Base-by-base conservation (phyloP, 805 yeast genomes). In the Myxozyma neotropica region DNA sequence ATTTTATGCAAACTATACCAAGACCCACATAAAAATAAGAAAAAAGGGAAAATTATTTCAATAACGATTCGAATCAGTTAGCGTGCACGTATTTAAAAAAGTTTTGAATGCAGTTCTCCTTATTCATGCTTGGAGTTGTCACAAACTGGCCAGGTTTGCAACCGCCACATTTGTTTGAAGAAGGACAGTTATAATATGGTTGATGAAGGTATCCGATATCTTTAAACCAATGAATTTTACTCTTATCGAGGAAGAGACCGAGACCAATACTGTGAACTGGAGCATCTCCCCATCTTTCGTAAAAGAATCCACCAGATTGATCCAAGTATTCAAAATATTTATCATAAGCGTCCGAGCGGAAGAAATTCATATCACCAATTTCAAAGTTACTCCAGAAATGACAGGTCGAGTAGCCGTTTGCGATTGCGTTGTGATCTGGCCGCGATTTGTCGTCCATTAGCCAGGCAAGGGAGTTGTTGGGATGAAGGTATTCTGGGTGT, bases 241-340 rank as follows among this genome's bases (percentile, higher is more conserved):
- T 42, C 33, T 82, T 85, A 67, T 87, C 90, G 6, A 86, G 88
- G 70, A 90, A 88, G 39, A 90, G 71, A 0, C 84, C 86, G 36
- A 89, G 73, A 0, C 93, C 96, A 45, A 90, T 69, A 2, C 91
- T 83, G 71, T 89, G 94, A 1, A 89, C 94, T 0, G 96, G 96
- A 0, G 96, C 96, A 75, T 89, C 96, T 2, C 96, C 96, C 96
- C 96, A 89, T 57, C 96, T 75, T 72, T 91, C 96, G 68, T 90
- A 90, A 72, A 88, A 90, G 69, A 89, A 89, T 3, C 93, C 93
- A 19, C 95, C 94, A 0, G 84, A 73, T 2, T 77, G 61, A 58
- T 89, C 96, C 40, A 90, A 74, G 68, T 77, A 74, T 33, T 85
- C 75, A 68, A 86, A 82, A 83, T 87, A 89, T 12, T 74, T 73